Conservation (phyloP, 1,284 basidiomycete genomes). For the Butyriboletus appendiculatus region DNA sequence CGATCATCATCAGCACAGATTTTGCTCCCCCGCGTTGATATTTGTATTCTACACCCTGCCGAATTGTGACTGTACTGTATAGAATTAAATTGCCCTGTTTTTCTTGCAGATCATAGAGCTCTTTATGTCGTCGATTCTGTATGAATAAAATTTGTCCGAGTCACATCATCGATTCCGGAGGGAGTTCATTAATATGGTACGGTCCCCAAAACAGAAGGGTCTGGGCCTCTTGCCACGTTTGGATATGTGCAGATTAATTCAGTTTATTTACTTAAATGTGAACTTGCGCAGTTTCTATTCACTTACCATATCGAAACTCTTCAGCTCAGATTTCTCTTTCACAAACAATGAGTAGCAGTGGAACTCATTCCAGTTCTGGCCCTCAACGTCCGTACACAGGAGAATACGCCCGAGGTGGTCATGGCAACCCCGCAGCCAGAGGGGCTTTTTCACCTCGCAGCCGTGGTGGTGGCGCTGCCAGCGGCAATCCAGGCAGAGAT, state of each 20-base stretch:
- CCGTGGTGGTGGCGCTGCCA: not conserved
- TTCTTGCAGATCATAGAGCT: conserved; percentile 13
- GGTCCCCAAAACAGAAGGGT: no score
- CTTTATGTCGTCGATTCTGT: not conserved
- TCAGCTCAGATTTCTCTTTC: not conserved
- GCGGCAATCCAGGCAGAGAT: not conserved
- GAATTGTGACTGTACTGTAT: conserved; percentile 16
- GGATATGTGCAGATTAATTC: not conserved
- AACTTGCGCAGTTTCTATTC: not conserved
- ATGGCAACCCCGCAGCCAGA: not conserved
- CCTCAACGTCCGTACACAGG: not conserved
- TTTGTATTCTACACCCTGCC: conserved; percentile 23
- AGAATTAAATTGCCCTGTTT: conserved; percentile 18
- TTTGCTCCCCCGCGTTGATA: conserved; percentile 7
- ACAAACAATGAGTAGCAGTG: conserved; percentile 8
- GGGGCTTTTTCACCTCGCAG: not conserved
- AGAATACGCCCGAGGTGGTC: conserved; percentile 1
- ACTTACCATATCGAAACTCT: not conserved
- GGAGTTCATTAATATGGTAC: no score
- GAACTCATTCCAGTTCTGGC: not conserved
- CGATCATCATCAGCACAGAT: conserved; percentile 20
- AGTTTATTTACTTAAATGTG: no score
- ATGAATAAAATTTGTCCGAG: not conserved
- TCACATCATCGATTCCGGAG: no score
- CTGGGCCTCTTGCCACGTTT: not conserved